Percentiles rank a stretch among this genome's conserved stretches.
Evolutionary conservation across 257 asterid genomes (phyloP).

Genomic region (Penstemon newberryi): DNA sequence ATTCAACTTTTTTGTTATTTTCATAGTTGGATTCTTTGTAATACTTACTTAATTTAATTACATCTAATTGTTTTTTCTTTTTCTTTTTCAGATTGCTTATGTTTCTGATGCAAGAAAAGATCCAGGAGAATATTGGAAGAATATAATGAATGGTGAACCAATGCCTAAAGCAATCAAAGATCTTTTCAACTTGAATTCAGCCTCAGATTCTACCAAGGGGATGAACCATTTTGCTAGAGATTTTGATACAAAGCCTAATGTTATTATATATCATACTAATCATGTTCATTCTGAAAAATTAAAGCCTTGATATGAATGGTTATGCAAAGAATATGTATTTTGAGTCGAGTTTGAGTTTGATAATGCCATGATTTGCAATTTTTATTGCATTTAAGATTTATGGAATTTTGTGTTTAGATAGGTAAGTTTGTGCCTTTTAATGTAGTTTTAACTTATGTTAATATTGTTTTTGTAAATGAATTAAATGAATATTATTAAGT

Average conservation of each 20-base stretch:
- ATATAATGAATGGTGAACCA: slow-evolving; percentile 47
- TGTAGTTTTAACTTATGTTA: too few relatives aligned
- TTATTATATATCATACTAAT: slow-evolving; percentile 45
- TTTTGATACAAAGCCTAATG: slow-evolving; percentile 42
- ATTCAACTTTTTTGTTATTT: neutral
- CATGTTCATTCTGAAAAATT: slow-evolving; percentile 19
- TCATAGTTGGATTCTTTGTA: slow-evolving; percentile 28
- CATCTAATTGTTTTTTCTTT: neutral
- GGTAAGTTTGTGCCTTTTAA: too few relatives aligned
- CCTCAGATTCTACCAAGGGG: neutral
- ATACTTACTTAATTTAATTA: neutral
- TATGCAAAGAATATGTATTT: neutral
- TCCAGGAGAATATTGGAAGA: slow-evolving; percentile 62
- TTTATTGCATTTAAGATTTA: too few relatives aligned
- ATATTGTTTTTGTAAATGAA: too few relatives aligned
- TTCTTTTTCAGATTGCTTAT: slow-evolving; percentile 32
- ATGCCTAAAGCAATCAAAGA: slow-evolving; percentile 1
- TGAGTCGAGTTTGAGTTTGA: neutral
- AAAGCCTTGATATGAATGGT: neutral
- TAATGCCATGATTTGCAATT: neutral
- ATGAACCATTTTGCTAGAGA: slow-evolving; percentile 33
- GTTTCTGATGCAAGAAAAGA: slow-evolving; percentile 44
- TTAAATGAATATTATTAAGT: too few relatives aligned
- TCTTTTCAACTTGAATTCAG: neutral
- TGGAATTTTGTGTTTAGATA: too few relatives aligned